Base-by-base conservation (phyloP, 2,329 filamentous ascomycete species). In the Trichoderma arundinaceum region DNA sequence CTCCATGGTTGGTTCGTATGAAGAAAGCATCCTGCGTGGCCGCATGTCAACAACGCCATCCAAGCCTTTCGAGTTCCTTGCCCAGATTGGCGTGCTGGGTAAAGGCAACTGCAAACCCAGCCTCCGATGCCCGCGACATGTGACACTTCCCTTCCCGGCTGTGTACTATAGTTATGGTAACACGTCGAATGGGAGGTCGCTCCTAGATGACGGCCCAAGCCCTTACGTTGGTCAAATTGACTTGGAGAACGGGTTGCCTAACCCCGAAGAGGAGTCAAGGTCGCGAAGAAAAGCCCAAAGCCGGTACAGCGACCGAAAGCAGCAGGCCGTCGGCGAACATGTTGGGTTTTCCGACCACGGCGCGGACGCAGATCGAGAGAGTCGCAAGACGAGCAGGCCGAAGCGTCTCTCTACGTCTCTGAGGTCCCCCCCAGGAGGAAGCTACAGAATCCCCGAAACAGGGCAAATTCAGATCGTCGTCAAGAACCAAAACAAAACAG, bases 401-500 rank as follows among this genome's bases (percentile, higher is more conserved):
- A 89, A 86, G 69, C 84, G 89, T 59, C 83, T 86, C 60, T 83
- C 86, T 6, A 78, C 81, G 35, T 76, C 77, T 0, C 75, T 76
- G 13, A 81, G 77, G 59, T 87, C 90, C 15, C 92, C 93, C 0
- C 91, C 92, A 0, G 92, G 93, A 7, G 94, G 95, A 41, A 92
- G 91, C 73, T 99, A 98, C 76, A 90, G 95, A 49, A 97, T 99
- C 61, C 95, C 95, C 0, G 90, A 95, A 73, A 91, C 94, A 76
- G 95, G 95, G 0, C 95, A 98, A 77, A 82, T 99, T 13, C 95
- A 99, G 73, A 96, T 99, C 69, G 90, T 99, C 68, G 92, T 99
- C 76, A 98, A 98, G 76, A 99, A 98, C 72, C 94, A 94, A 15
- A 97, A 98, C 80, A 98, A 98, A 75, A 98, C 95, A 3, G 95